These are phyloP conservation scores for Tetrapyrgos nigripes DNA, from an alignment of 1,284 basidiomycete genomes.

Conservation along the genomic window DNA sequence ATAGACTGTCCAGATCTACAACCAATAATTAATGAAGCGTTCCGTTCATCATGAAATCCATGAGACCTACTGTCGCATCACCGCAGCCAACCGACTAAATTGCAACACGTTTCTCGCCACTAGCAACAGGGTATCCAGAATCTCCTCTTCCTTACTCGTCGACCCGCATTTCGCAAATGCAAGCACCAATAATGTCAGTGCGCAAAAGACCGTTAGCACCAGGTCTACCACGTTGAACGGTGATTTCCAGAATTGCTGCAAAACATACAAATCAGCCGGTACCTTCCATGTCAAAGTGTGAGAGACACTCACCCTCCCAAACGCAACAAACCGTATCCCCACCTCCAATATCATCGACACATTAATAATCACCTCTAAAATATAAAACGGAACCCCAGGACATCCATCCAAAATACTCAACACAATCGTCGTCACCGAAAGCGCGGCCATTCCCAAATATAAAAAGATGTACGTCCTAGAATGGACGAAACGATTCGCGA, in stretches of 20 bases:
- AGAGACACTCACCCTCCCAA: slow-evolving; percentile 77
- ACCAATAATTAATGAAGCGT: neutral
- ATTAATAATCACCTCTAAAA: slow-evolving; percentile 92
- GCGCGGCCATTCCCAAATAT: slow-evolving; percentile 88
- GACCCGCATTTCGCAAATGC: slow-evolving; percentile 81
- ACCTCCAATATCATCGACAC: slow-evolving; percentile 93
- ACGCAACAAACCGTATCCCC: slow-evolving; percentile 85
- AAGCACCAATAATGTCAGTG: slow-evolving; percentile 85
- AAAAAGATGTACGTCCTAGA: slow-evolving; percentile 83
- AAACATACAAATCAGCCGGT: neutral
- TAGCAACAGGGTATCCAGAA: slow-evolving; percentile 89
- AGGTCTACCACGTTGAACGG: slow-evolving; percentile 90
- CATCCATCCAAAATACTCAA: slow-evolving; percentile 84
- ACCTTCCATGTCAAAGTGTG: neutral
- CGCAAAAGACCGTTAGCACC: slow-evolving; percentile 85
- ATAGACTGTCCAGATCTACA: slow-evolving; percentile 92
- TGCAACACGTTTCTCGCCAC: slow-evolving; percentile 92
- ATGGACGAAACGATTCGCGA: slow-evolving; percentile 88
- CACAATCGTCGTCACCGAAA: slow-evolving; percentile 91
- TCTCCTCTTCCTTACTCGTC: slow-evolving; percentile 86
- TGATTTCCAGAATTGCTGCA: slow-evolving; percentile 95
- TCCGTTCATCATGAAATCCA: neutral
- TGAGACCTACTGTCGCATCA: slow-evolving; percentile 83
- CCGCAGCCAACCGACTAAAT: slow-evolving; percentile 86
- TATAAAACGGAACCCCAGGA: slow-evolving; percentile 83